Evolutionary conservation across 352 stramenopile species (phyloP).

Genomic region (Globisporangium spinosum): DNA sequence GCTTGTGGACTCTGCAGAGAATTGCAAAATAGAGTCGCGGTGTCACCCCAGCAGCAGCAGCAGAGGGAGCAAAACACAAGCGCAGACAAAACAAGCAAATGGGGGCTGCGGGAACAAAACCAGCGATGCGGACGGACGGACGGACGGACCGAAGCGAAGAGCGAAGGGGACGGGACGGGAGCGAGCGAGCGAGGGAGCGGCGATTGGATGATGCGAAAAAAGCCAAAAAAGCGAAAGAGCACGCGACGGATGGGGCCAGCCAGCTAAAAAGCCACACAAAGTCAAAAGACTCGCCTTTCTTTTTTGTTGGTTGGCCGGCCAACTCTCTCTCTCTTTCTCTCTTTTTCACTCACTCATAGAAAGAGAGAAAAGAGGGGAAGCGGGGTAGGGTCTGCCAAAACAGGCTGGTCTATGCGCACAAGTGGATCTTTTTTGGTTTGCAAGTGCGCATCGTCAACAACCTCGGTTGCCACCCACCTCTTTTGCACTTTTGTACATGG

Average conservation of each 20-base stretch:
- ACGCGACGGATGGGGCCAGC: background rate
- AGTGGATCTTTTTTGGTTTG: background rate
- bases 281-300: background rate
- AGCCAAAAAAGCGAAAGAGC: background rate
- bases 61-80: background rate
- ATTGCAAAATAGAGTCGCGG: constrained; percentile 36
- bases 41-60: background rate
- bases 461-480: background rate
- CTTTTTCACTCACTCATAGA: background rate
- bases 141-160: background rate
- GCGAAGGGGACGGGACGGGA: background rate
- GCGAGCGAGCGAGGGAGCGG: background rate
- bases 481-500: background rate
- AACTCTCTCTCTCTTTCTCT: too few species aligned
- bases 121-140: background rate
- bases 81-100: constrained; percentile 4
- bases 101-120: background rate
- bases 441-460: background rate
- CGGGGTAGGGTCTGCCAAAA: background rate
- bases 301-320: background rate
- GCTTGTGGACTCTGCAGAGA: constrained; percentile 40
- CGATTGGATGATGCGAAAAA: constrained; percentile 4
- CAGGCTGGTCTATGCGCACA: background rate
- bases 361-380: background rate
- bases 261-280: background rate